phyloP scores from a whole-genome alignment of 2,329 filamentous ascomycete species.

The Fusarium tuaranense region DNA sequence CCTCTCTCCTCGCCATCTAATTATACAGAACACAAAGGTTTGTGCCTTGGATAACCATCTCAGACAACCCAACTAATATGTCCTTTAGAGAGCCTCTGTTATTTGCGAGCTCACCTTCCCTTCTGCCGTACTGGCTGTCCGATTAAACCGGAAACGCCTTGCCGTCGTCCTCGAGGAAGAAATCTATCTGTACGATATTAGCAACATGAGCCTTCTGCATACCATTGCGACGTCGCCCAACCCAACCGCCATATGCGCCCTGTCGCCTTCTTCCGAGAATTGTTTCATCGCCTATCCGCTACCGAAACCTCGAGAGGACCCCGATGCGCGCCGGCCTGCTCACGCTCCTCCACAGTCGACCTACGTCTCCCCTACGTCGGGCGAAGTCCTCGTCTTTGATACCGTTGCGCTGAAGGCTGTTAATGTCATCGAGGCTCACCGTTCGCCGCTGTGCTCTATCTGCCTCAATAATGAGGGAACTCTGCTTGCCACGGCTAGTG shows the following conservation, averaged over 20 bases:
- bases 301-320: slow-evolving; percentile 76
- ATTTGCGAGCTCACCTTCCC: slow-evolving; percentile 99
- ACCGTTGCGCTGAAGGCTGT: slow-evolving; percentile 89
- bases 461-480: slow-evolving; percentile 94
- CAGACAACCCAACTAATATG: slow-evolving; percentile 28
- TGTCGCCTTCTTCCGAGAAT: slow-evolving; percentile 94
- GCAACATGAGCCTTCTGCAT: slow-evolving; percentile 95
- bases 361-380: slow-evolving; percentile 85
- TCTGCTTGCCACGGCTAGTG: slow-evolving; percentile 91
- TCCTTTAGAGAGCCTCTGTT: slow-evolving; percentile 72
- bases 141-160: slow-evolving; percentile 92
- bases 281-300: slow-evolving; percentile 96
- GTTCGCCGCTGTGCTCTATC: slow-evolving; percentile 89
- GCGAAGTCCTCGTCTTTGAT: slow-evolving; percentile 94
- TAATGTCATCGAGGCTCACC: slow-evolving; percentile 95
- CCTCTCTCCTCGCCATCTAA: slow-evolving; percentile 88
- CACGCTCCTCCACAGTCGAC: slow-evolving; percentile 86
- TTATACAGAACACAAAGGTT: slow-evolving; percentile 98
- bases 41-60: slow-evolving; percentile 17
- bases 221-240: slow-evolving; percentile 96
- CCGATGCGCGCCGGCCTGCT: slow-evolving; percentile 71
- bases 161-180: slow-evolving; percentile 95
- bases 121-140: slow-evolving; percentile 93
- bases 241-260: slow-evolving; percentile 87
- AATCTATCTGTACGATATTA: slow-evolving; percentile 98